Evolutionary conservation across 805 yeast species (phyloP), one percentile per base, ranked within the genome.

Genomic region (Wickerhamiella brachini): DNA sequence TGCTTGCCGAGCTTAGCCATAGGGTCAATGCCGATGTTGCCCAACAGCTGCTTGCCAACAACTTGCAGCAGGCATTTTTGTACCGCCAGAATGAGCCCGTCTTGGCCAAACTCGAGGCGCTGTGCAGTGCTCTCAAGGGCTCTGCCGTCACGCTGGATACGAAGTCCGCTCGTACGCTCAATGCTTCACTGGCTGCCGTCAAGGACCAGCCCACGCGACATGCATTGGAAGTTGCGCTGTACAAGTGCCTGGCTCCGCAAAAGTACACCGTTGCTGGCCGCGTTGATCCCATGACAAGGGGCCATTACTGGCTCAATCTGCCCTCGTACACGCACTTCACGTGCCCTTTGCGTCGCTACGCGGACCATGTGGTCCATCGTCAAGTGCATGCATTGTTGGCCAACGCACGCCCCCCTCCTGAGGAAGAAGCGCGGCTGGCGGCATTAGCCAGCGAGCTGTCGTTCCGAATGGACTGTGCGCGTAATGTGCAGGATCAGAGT

Each of bases 381-480:
- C 98, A 93, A 69, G 70, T 93, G 58, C 89, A 85, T 63, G 65
- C 79, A 1, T 77, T 82, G 24, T 65, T 93, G 41, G 68, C 66
- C 38, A 59, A 57, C 34, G 43, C 18, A 12, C 21, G 18, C 23
- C 26, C 41, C 4, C 12, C 13, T 20, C 26, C 41, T 22, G 34
- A 49, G 29, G 43, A 44, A 26, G 34, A 29, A 15, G 34, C 34
- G 34, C 34, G 34, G 15, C 31, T 29, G 21, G 43, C 42, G 44
- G 20, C 54, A 7, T 77, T 85, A 31, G 83, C 95, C 10, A 96
- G 90, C 61, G 89, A 88, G 65, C 90, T 97, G 68, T 88, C 87
- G 60, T 93, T 90, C 74, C 88, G 89, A 67, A 86, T 88, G 64
- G 97, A 90, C 62, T 89, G 96, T 65, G 93, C 97, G 1, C 80